These are phyloP conservation scores for slime mould (Dictyostelium discoideum) DNA, from an alignment of 78 protist genomes.

Conservation along the genomic window DNA sequence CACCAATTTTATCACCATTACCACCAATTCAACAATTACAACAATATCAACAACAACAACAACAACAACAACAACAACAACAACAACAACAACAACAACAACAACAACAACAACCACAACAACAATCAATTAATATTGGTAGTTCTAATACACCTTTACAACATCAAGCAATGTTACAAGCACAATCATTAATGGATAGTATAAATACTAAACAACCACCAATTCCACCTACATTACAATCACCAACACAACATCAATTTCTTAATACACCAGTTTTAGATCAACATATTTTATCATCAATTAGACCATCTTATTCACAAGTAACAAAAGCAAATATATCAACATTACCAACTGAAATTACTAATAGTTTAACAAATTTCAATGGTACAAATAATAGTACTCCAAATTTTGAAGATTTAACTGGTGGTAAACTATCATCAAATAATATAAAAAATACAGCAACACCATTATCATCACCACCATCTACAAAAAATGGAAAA, in stretches of 20 bases:
- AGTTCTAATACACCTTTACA: background rate
- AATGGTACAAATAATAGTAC: background rate
- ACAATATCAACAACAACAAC: slow-evolving; percentile 5
- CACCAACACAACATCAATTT: background rate
- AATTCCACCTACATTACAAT: background rate
- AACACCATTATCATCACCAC: background rate
- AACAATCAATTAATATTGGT: background rate
- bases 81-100: slow-evolving; percentile 8
- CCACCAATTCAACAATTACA: slow-evolving; percentile 12
- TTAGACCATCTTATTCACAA: slow-evolving; percentile 13
- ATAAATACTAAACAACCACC: background rate
- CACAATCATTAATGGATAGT: slow-evolving; percentile 12
- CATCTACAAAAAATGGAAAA: background rate
- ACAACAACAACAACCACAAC: background rate
- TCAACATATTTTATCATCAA: background rate
- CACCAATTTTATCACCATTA: background rate
- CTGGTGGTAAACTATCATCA: background rate
- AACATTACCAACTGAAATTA: background rate
- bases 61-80: slow-evolving; percentile 1
- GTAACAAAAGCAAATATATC: background rate
- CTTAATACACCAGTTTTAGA: slow-evolving; percentile 24
- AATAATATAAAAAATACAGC: background rate
- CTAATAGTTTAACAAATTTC: background rate
- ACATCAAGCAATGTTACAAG: slow-evolving; percentile 24
- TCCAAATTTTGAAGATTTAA: slow-evolving; percentile 5